A percentile compares a stretch with the other conserved stretches of the same genome.
Evolutionary conservation across 192 early-diverging fungal genomes (phyloP).

Genomic region (Thamnidium elegans): DNA sequence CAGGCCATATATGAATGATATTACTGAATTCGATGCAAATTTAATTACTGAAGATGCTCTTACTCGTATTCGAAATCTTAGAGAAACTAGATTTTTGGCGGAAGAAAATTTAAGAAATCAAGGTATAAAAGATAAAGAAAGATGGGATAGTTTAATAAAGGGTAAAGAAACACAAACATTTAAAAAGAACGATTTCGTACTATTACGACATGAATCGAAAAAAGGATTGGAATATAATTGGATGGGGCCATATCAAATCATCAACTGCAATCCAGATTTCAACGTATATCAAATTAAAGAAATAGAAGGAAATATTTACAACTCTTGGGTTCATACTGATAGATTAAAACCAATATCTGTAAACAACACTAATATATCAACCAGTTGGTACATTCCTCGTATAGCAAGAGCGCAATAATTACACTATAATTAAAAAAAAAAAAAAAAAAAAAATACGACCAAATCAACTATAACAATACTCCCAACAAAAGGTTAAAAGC

Average conservation of each 20-base stretch:
- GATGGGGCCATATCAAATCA: conserved; percentile 5
- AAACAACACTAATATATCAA: background rate
- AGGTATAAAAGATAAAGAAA: conserved; percentile 4
- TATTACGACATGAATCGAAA: background rate
- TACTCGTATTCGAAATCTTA: no score
- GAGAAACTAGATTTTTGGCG: background rate
- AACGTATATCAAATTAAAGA: conserved; percentile 8
- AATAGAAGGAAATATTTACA: background rate
- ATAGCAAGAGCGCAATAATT: background rate
- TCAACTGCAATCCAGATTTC: background rate
- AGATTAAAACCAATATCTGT: background rate
- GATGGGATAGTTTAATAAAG: conserved; percentile 5
- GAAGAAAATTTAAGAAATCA: no score
- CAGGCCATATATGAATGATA: no score
- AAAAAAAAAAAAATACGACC: no score
- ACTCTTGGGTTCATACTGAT: conserved; percentile 14
- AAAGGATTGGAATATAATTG: conserved; percentile 14
- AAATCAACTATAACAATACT: no score
- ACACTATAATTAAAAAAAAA: no score
- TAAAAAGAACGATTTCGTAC: conserved; percentile 1
- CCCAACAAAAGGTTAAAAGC: no score
- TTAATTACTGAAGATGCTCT: no score
- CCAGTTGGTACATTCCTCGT: conserved; percentile 6
- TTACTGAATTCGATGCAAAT: no score
- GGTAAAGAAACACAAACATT: background rate